Base-by-base conservation (phyloP, 257 asterid genomes). In the Lycium barbarum region DNA sequence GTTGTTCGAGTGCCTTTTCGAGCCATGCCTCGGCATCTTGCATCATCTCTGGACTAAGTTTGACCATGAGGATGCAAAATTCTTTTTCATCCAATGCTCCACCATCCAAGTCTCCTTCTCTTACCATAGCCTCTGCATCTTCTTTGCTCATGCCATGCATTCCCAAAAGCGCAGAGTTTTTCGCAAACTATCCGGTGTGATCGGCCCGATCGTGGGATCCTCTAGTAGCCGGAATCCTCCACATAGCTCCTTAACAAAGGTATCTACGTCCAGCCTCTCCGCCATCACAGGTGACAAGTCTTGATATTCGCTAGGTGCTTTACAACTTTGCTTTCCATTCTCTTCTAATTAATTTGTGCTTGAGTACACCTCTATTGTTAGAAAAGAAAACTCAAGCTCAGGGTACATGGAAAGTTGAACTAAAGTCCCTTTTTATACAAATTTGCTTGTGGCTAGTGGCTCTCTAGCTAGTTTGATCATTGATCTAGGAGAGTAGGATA, bases 1-100 rank as follows among this genome's bases (percentile, higher is more conserved):
- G 84, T 61, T 26, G 53, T 59, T 88, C 91, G 82, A 95, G 86
- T 43, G 98, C 97, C 81, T 94, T 94, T 1, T 94, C 88, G 20
- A 94, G 98, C 98, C 97, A 94, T 2, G 91, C 78, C 55, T 93
- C 94, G 1, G 99, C 99, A 67, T 95, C 93, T 13, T 91, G 89
- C 98, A 95, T 94, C 90, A 93, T 91, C 35, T 87, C 98, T 0
- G 99, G 97, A 87, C 99, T 91, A 2, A 94, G 93, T 84, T 97
- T 95, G 7, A 94, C 93, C 99, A 93, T 93, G 12, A 95, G 88
- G 43, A 94, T 86, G 79, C 99, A 94, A 62, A 93, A 95, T 72
- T 95, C 98, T 0, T 88, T 91, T 54, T 95, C 83, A 26, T 89
- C 90, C 1, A 95, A 89, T 0, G 93, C 93, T 4, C 96, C 97